Evolutionary conservation across 306 rosid species (phyloP).

Genomic region (Lathyrus sativus): DNA sequence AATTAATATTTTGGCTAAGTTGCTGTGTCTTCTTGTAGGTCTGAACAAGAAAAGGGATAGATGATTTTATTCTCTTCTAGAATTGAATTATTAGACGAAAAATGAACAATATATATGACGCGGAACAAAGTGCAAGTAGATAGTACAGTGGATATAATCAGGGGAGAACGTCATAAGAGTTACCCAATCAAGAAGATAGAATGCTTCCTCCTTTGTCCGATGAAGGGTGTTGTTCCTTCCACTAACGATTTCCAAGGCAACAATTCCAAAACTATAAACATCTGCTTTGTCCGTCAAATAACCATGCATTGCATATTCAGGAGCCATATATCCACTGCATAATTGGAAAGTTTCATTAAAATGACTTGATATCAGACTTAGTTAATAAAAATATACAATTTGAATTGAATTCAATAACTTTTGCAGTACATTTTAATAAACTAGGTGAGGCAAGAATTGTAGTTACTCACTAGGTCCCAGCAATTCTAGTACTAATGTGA

Average conservation of each 20-base stretch:
- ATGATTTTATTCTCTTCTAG: too few species aligned
- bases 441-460: neutral
- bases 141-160: neutral
- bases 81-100: too few species aligned
- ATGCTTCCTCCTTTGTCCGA: constrained; percentile 37
- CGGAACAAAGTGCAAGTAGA: neutral
- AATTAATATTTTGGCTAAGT: too few species aligned
- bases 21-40: too few species aligned
- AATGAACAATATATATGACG: too few species aligned
- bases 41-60: too few species aligned
- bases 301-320: constrained; percentile 68
- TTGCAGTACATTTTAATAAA: neutral
- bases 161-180: neutral
- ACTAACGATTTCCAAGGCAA: constrained; percentile 57
- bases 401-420: constrained; percentile 9
- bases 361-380: constrained; percentile 4
- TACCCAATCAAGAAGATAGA: constrained; percentile 55
- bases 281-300: constrained; percentile 66
- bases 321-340: constrained; percentile 62
- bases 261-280: constrained; percentile 68
- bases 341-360: neutral
- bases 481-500: constrained; percentile 54
- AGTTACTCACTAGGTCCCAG: constrained; percentile 47
- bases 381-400: neutral
- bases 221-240: constrained; percentile 49